phyloP scores from a whole-genome alignment of 495 filamentous ascomycete genomes.

The Neurospora tetraspora region DNA sequence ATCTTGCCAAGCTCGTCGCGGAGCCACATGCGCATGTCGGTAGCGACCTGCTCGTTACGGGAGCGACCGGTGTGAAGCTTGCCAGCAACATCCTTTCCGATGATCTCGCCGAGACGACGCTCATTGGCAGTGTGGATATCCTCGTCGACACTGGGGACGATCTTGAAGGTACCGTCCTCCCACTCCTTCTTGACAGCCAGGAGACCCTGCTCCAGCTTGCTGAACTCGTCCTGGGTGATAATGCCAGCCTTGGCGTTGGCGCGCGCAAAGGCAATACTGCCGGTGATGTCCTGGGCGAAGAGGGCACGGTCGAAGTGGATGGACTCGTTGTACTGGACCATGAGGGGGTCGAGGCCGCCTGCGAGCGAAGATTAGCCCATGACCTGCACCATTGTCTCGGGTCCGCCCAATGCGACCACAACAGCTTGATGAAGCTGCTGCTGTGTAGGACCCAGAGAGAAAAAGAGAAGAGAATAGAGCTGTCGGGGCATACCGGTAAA shows the following conservation, averaged over 20 bases:
- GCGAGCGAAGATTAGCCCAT: not conserved
- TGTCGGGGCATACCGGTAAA: conserved; percentile 50
- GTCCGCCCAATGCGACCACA: not conserved
- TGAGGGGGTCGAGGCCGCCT: conserved; percentile 79
- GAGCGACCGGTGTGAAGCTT: conserved; percentile 91
- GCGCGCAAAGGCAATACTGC: conserved; percentile 79
- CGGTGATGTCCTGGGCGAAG: conserved; percentile 70
- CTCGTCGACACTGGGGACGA: conserved; percentile 55
- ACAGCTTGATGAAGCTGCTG: not conserved
- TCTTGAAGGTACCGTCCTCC: conserved; percentile 48
- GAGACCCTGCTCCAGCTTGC: conserved; percentile 66
- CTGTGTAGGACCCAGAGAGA: not conserved
- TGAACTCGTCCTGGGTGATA: conserved; percentile 65
- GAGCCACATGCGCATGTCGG: conserved; percentile 90
- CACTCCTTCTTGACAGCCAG: conserved; percentile 66
- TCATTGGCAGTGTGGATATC: conserved; percentile 91
- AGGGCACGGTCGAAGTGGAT: conserved; percentile 75
- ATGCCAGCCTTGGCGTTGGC: conserved; percentile 71
- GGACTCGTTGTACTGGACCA: conserved; percentile 84
- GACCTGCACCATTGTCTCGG: not conserved
- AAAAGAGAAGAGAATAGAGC: not conserved
- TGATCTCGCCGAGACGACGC: conserved; percentile 78
- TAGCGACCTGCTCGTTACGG: conserved; percentile 89
- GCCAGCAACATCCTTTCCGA: conserved; percentile 76
- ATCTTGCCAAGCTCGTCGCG: conserved; percentile 65